Conservation (phyloP, 2,329 filamentous ascomycete genomes). For the Incumbomyces delicatus region DNA sequence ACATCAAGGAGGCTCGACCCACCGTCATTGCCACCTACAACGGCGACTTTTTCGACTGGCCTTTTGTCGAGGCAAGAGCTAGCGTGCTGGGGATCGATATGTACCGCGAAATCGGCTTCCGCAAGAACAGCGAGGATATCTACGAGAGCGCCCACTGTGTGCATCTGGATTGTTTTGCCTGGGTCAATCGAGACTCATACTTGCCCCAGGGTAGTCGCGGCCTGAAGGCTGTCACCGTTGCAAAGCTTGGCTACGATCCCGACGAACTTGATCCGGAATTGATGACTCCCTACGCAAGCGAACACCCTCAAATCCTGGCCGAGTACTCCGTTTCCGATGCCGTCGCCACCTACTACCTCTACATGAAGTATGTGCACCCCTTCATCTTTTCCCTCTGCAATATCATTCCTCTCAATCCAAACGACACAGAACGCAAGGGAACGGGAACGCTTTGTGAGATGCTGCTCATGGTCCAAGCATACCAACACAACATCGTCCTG, state of each 20-base stretch:
- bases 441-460: conserved; percentile 99
- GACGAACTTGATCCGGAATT: conserved; percentile 95
- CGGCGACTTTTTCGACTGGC: conserved; percentile 99
- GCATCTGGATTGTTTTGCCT: conserved; percentile 98
- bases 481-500: conserved; percentile 78
- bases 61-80: conserved; percentile 87
- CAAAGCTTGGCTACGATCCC: conserved; percentile 95
- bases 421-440: conserved; percentile 88
- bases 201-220: conserved; percentile 94
- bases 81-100: conserved; percentile 95
- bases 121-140: conserved; percentile 88
- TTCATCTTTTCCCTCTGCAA: conserved; percentile 99
- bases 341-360: conserved; percentile 95
- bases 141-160: conserved; percentile 94
- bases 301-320: conserved; percentile 84
- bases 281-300: conserved; percentile 82
- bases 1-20: conserved; percentile 87
- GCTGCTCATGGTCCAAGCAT: conserved; percentile 97
- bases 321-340: conserved; percentile 99
- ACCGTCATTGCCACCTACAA: conserved; percentile 99
- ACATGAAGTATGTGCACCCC: conserved; percentile 99
- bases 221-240: conserved; percentile 92
- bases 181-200: conserved; percentile 98
- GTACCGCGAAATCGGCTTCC: conserved; percentile 97
- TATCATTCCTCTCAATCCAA: conserved; percentile 83